These are phyloP conservation scores for Chytridium lagenaria DNA, from an alignment of 371 early-diverging fungal species.

Conservation along the genomic window DNA sequence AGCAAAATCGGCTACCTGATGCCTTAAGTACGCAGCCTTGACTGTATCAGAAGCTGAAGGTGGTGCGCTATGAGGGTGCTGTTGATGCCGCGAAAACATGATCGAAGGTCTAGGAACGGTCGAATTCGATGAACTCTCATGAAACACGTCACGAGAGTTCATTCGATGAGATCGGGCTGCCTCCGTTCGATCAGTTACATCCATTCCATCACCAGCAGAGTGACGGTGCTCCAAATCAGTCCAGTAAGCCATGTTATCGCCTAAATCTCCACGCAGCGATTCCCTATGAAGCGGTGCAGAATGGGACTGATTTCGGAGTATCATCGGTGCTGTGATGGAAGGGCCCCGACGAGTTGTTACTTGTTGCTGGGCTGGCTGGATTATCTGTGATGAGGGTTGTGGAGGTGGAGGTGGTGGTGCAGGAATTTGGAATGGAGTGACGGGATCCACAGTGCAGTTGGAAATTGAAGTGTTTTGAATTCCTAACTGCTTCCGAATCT, in stretches of 20 bases:
- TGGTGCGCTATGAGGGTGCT: constrained; percentile 15
- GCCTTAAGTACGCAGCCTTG: neutral
- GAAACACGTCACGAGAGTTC: neutral
- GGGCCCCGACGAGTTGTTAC: constrained; percentile 1
- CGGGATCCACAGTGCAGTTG: constrained; percentile 7
- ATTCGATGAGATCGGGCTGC: no score
- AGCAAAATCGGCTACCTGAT: neutral
- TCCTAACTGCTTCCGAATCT: neutral
- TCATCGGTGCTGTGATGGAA: constrained; percentile 14
- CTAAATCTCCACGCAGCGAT: neutral
- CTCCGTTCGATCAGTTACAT: no score
- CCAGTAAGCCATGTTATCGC: constrained; percentile 15
- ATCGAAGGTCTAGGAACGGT: neutral
- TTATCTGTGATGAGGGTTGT: neutral
- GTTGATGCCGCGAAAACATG: neutral
- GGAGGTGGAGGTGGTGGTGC: neutral
- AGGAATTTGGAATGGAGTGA: constrained; percentile 6
- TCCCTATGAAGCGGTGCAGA: constrained; percentile 12
- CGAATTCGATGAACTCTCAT: neutral
- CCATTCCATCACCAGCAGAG: neutral
- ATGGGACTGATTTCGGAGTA: constrained; percentile 4
- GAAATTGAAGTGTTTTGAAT: neutral
- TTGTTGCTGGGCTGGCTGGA: neutral
- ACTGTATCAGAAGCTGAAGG: neutral
- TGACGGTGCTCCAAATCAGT: neutral